Conservation (phyloP, 306 rosid species). For the Dryas drummondii region DNA sequence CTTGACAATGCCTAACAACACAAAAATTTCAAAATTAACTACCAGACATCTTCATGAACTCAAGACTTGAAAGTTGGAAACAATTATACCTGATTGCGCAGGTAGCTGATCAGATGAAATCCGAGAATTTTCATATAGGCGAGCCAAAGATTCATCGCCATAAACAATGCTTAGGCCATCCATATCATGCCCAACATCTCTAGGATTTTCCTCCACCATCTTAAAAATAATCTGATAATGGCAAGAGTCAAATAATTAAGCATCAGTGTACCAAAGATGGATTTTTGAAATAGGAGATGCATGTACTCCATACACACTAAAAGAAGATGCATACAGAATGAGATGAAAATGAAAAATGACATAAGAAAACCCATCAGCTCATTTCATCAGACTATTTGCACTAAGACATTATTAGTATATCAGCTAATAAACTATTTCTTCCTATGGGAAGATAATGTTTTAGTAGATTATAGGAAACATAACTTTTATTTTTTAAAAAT, state of each 20-base stretch:
- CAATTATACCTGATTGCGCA: slow-evolving; percentile 64
- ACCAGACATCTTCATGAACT: neutral
- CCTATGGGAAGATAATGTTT: too few species aligned
- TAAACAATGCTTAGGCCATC: slow-evolving; percentile 94
- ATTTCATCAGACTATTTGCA: neutral
- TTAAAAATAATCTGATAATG: slow-evolving; percentile 76
- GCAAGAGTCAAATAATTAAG: slow-evolving; percentile 24
- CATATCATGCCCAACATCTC: slow-evolving; percentile 99
- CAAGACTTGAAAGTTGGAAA: neutral
- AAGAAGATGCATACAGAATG: neutral
- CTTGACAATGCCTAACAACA: slow-evolving; percentile 81
- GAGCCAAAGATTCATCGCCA: slow-evolving; percentile 94
- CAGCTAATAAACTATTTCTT: neutral
- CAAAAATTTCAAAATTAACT: slow-evolving; percentile 21
- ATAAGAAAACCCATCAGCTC: neutral
- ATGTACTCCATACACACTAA: neutral
- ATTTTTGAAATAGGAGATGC: neutral
- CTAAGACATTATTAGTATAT: neutral
- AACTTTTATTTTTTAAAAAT: too few species aligned
- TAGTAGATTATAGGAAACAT: too few species aligned
- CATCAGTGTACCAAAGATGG: neutral
- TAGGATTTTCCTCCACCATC: slow-evolving; percentile 99
- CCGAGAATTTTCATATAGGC: slow-evolving; percentile 89
- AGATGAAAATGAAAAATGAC: neutral
- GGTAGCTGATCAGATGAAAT: slow-evolving; percentile 93